Evolutionary conservation across 1,139 yeast genomes (phyloP).

Genomic region (Debaryomyces sp.): DNA sequence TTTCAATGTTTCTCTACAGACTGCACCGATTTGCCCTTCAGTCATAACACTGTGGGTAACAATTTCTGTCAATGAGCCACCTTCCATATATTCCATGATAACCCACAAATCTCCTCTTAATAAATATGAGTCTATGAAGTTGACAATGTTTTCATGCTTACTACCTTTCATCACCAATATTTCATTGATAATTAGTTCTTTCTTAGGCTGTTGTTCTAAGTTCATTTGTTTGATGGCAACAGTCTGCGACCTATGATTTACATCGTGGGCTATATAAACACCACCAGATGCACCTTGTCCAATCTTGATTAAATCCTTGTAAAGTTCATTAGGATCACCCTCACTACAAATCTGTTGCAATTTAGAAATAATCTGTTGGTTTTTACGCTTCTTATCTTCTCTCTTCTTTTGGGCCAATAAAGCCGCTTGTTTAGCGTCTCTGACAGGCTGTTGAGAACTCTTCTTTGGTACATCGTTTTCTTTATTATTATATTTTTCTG

Average conservation of each 20-base stretch:
- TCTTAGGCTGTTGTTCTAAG: slow-evolving; percentile 89
- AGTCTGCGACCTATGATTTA: slow-evolving; percentile 51
- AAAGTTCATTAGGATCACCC: slow-evolving; percentile 82
- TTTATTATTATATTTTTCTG: slow-evolving; percentile 11
- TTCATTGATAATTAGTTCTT: slow-evolving; percentile 77
- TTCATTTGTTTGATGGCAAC: slow-evolving; percentile 98
- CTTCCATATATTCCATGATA: slow-evolving; percentile 95
- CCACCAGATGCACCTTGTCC: slow-evolving; percentile 99
- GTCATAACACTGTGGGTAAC: slow-evolving; percentile 95
- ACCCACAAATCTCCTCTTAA: slow-evolving; percentile 71
- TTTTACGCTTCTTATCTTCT: slow-evolving; percentile 70
- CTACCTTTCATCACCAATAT: slow-evolving; percentile 53
- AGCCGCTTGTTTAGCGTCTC: slow-evolving; percentile 61
- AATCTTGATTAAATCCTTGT: slow-evolving; percentile 72
- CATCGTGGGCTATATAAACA: slow-evolving; percentile 85
- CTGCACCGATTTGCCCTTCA: slow-evolving; percentile 97
- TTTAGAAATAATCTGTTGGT: slow-evolving; percentile 69
- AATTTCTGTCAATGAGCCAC: slow-evolving; percentile 83
- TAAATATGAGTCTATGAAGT: slow-evolving; percentile 48
- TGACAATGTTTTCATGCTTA: slow-evolving; percentile 50
- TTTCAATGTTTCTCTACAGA: slow-evolving; percentile 83
- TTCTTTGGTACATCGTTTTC: slow-evolving; percentile 15
- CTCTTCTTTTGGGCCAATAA: slow-evolving; percentile 66
- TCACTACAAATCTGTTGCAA: slow-evolving; percentile 77
- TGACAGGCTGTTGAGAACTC: slow-evolving; percentile 37